These are phyloP conservation scores for Microcos paniculata DNA, from an alignment of 345 rosid species.

Conservation along the genomic window DNA sequence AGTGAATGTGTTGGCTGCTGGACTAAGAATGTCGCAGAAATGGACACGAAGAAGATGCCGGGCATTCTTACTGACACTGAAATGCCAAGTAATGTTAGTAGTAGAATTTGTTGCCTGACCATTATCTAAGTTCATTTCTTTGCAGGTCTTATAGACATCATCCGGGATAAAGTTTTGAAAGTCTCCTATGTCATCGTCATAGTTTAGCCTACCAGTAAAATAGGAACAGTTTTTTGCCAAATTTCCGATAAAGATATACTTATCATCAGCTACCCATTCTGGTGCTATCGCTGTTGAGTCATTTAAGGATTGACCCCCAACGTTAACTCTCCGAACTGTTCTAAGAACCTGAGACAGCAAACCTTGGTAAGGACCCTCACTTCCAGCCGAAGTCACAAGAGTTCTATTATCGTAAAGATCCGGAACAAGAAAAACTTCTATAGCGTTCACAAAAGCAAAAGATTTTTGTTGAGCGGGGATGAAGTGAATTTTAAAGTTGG, in stretches of 20 bases:
- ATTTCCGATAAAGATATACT: slow-evolving; percentile 15
- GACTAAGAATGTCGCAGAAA: slow-evolving; percentile 46
- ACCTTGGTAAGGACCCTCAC: background rate
- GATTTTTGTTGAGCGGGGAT: slow-evolving; percentile 36
- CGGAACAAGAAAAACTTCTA: slow-evolving; percentile 50
- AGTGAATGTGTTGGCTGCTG: background rate
- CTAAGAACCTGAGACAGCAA: slow-evolving; percentile 29
- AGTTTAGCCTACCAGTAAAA: background rate
- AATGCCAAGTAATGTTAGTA: slow-evolving; percentile 49
- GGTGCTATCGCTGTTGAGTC: background rate
- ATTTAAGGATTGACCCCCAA: slow-evolving; percentile 30
- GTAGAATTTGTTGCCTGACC: background rate
- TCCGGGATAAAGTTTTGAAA: slow-evolving; percentile 39
- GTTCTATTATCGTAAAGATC: slow-evolving; percentile 14
- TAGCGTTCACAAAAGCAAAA: slow-evolving; percentile 59
- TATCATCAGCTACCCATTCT: slow-evolving; percentile 41
- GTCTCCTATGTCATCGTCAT: background rate
- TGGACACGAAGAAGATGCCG: slow-evolving; percentile 48
- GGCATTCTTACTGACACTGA: slow-evolving; percentile 37
- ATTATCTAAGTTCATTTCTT: slow-evolving; percentile 15
- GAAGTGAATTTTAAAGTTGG: slow-evolving; percentile 32
- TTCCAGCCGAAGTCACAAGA: slow-evolving; percentile 7
- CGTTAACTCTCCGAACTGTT: slow-evolving; percentile 37
- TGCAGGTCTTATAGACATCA: slow-evolving; percentile 42
- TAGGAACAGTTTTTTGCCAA: background rate